Percentiles rank a stretch among this genome's conserved stretches.
Evolutionary conservation across 148 eudicot species (phyloP).

Genomic region (Fallopia convolvulus): DNA sequence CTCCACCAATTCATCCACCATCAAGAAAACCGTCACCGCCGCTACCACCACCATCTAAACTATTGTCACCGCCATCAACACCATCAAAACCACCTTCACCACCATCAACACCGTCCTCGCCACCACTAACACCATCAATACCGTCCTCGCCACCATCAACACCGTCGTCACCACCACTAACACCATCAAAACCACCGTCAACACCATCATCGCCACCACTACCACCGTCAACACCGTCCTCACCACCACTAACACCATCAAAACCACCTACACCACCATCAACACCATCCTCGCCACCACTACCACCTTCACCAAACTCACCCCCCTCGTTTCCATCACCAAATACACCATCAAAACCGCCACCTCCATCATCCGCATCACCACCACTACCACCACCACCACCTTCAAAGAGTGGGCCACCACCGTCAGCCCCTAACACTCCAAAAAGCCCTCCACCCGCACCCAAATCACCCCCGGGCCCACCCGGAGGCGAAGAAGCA

Average conservation of each 20-base stretch:
- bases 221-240: not conserved
- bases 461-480: constrained; percentile 5
- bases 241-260: constrained; percentile 16
- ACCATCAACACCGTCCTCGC: not conserved
- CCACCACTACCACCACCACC: not conserved
- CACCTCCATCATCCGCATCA: not conserved
- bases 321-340: not conserved
- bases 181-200: not conserved
- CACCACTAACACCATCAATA: not conserved
- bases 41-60: not conserved
- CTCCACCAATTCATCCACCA: not conserved
- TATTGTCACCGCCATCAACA: not conserved
- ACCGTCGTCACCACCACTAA: not conserved
- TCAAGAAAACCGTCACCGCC: not conserved
- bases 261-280: not conserved
- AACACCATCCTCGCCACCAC: not conserved
- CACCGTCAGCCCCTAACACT: not conserved
- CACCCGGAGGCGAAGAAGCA: not conserved
- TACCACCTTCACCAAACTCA: constrained; percentile 6
- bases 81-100: constrained; percentile 3
- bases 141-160: constrained; percentile 1
- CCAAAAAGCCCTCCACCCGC: constrained; percentile 4
- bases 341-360: too few species aligned
- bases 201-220: not conserved
- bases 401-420: not conserved